Base-by-base conservation (phyloP, 1,139 yeast species). In the Suhomyces bribrorum region DNA sequence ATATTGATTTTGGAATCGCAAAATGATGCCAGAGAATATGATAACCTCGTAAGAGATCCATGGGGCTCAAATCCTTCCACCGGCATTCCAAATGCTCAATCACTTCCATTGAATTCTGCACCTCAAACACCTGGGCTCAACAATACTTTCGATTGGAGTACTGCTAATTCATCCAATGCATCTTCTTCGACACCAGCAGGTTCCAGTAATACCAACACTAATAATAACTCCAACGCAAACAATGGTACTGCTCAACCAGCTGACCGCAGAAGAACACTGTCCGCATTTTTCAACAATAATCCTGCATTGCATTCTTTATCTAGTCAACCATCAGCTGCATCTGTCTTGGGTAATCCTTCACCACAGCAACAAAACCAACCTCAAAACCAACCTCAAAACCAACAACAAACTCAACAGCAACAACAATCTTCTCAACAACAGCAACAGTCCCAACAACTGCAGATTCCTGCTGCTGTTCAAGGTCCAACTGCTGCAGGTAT, bases 1-100 rank as follows among this genome's bases (percentile, higher is more conserved):
- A 62, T 79, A 24, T 56, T 80, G 33, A 47, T 79, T 47, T 69
- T 77, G 79, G 84, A 79, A 46, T 65, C 79, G 14, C 81, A 75
- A 49, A 65, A 72, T 54, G 77, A 77, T 54, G 73, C 75, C 34
- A 64, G 79, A 49, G 75, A 75, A 50, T 69, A 75, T 56, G 77
- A 76, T 20, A 72, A 64, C 45, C 50, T 75, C 29, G 78, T 75
- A 2, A 67, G 81, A 50, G 79, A 72, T 48, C 71, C 74, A n/a
- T 69, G 75, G 75, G 62, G 52, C 14, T 43, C 59, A 2, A 34
- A 32, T 7, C 40, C 43, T 16, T 18, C 42, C 6, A 24, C 42
- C 3, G 36, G 39, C 2, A 31, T 24, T 15, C 31, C 37, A n/a
- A 36, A 26, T 12, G n/a, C 8, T 8, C 30, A 36, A 9, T 3